phyloP scores from a whole-genome alignment of 2,329 filamentous ascomycete genomes.

The Trichoderma brevicompactum region DNA sequence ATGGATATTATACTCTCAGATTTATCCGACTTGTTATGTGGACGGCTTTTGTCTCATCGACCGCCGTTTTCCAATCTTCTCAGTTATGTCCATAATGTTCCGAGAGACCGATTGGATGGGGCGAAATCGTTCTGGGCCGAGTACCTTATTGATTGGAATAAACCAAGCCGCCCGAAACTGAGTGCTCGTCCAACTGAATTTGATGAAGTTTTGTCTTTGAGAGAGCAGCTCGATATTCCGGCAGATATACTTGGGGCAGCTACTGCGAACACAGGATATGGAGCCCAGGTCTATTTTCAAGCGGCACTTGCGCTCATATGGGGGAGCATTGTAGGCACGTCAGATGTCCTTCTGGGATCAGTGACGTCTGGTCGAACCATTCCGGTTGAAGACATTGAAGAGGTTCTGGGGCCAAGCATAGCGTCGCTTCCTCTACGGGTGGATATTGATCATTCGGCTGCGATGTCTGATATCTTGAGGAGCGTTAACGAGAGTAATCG shows the following conservation, averaged over 20 bases:
- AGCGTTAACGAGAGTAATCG: constrained; percentile 69
- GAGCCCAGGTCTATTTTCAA: constrained; percentile 76
- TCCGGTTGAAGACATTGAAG: constrained; percentile 71
- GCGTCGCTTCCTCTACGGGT: constrained; percentile 74
- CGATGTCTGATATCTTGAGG: constrained; percentile 63
- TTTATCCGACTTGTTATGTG: constrained; percentile 56
- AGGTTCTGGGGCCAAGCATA: constrained; percentile 79
- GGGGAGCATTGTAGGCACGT: constrained; percentile 63
- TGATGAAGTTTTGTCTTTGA: constrained; percentile 30
- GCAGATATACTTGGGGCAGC: constrained; percentile 37
- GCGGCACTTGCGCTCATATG: constrained; percentile 70
- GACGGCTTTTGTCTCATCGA: constrained; percentile 42
- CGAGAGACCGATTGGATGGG: constrained; percentile 40
- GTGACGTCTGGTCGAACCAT: constrained; percentile 82
- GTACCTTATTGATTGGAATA: constrained; percentile 61
- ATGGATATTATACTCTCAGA: constrained; percentile 75
- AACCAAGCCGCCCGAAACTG: constrained; percentile 59
- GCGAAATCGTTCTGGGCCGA: constrained; percentile 71
- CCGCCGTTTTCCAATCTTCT: constrained; percentile 67
- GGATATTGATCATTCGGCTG: constrained; percentile 56
- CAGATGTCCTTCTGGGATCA: constrained; percentile 74
- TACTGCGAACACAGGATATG: constrained; percentile 52
- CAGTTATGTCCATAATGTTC: constrained; percentile 48
- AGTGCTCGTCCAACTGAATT: constrained; percentile 36
- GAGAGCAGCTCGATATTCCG: constrained; percentile 31